Conservation (phyloP, 73 alveolate species). For the Effrenium voratum region DNA sequence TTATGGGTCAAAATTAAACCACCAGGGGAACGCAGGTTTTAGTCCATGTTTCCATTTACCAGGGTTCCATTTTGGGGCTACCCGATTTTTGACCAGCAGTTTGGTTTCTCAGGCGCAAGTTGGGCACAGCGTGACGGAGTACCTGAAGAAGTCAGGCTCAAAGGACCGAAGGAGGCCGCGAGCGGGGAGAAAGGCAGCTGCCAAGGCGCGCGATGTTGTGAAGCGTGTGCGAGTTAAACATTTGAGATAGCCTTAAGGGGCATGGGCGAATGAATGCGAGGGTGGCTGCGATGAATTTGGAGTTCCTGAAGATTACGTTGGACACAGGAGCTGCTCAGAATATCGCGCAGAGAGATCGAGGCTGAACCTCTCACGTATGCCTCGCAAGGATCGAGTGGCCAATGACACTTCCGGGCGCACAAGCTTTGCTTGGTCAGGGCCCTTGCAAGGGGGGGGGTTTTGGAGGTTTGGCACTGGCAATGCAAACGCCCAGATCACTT, state of each 20-base stretch:
- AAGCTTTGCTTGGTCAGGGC: conserved; percentile 40
- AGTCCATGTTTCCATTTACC: too few relatives aligned
- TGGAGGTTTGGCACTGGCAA: neutral
- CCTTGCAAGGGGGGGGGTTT: neutral
- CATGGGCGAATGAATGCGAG: neutral
- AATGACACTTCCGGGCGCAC: conserved; percentile 70
- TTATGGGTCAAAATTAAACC: too few relatives aligned
- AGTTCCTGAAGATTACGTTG: conserved; percentile 70
- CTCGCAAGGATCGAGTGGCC: conserved; percentile 63
- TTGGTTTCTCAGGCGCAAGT: conserved; percentile 57
- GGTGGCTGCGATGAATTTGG: conserved; percentile 88
- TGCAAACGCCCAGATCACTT: conserved; percentile 26
- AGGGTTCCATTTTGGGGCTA: too few relatives aligned
- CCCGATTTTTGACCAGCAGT: too few relatives aligned
- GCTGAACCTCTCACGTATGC: neutral
- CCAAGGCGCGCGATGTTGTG: conserved; percentile 1
- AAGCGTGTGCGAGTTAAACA: neutral
- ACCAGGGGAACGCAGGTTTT: too few relatives aligned
- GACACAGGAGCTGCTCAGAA: conserved; percentile 18
- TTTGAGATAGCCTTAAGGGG: neutral
- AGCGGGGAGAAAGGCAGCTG: conserved; percentile 18
- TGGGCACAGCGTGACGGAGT: conserved; percentile 93
- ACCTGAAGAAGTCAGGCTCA: conserved; percentile 49
- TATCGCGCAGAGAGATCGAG: neutral
- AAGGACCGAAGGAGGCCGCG: conserved; percentile 47